Base-by-base conservation (phyloP, 306 rosid genomes). In the Geum urbanum region DNA sequence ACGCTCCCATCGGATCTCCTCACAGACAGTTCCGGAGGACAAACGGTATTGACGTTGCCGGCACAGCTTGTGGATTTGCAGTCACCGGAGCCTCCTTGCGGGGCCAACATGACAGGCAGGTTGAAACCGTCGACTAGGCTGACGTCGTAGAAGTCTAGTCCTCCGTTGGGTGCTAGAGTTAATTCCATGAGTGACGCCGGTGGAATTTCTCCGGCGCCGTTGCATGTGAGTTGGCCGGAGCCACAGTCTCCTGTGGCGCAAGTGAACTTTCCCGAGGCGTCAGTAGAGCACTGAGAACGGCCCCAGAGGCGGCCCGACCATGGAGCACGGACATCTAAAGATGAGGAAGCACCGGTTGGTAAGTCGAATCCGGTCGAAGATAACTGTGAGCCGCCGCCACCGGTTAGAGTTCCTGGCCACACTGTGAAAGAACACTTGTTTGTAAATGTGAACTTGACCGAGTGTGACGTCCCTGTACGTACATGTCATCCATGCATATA, bases 71-170 rank as follows among this genome's bases (percentile, higher is more conserved):
- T 32, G 18, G 69, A 3, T 27, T 40, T 13, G 55, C 77, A 75
- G 0, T 19, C 48, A 2, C 77, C 72, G 0, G 37, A 40, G 11
- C 84, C 72, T 19, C 80, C 80, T 7, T 14, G 63, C 4, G 74
- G 71, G 13, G 51, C 19, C 7, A 76, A 13, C 15, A 43, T 22
- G 32, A 47, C 27, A 1, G 79, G 79, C 19, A 76, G 1, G 54
- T 76, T 76, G 64, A 68, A 76, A 39, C 79, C 79, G 4, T 80
- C 81, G 18, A 76, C 78, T 20, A 57, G 63, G 60, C 81, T 76
- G 7, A 80, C 66, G 20, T 80, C 81, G 40, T 75, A 82, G 59
- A 43, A 72, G 43, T 79, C 81, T 32, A 69, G 74, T 12, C 74
- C 72, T 83, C 86, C 18, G 32, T 27, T 27, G 32, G 32, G 32